Base-by-base conservation (phyloP, 176 grass and related monocot genomes). In the Poa annua region DNA sequence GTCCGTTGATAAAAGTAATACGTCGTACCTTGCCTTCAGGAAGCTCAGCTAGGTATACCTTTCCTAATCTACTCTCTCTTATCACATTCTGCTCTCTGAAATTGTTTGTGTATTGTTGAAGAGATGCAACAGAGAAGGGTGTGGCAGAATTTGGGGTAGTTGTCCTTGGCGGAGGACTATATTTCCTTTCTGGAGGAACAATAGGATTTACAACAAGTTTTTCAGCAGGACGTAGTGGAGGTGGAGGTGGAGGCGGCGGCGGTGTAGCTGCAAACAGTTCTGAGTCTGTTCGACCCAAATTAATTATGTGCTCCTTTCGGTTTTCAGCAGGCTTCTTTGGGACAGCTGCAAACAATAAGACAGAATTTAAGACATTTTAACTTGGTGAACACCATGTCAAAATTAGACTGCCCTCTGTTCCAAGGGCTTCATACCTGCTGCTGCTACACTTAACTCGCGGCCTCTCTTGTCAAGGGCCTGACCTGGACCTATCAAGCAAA, bases 101-200 rank as follows among this genome's bases (percentile, higher is more conserved):
- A 89, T 79, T 96, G 62, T 79, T 69, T 85, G 97, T 99, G 66
- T 94, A 96, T 78, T 96, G 97, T 82, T 96, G 97, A 79, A 99
- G 89, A 76, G 81, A 86, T 66, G 91, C 89, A 72, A 99, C 91
- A 80, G 97, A 87, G 84, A 92, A 99, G 26, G 97, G 82, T 72
- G 84, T 86, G 50, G 77, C 89, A 77, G 93, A 91, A 81, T 89
- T 92, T 1, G 17, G 21, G 17, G 52, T 24, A 44, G 33, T 84
- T 80, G 75, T 83, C 52, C 53, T 87, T 70, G 41, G 78, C 71
- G 87, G 85, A 88, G 82, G 38, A 33, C 57, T 80, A 53, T 83
- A 0, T 76, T 33, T 83, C 80, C 80, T 87, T 87, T 84, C 84
- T 75, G 32, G 88, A 80, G 75, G 14, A 87, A 75, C 82, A 84